Base-by-base conservation (phyloP, 345 rosid genomes). In the Xanthoceras sorbifolium region DNA sequence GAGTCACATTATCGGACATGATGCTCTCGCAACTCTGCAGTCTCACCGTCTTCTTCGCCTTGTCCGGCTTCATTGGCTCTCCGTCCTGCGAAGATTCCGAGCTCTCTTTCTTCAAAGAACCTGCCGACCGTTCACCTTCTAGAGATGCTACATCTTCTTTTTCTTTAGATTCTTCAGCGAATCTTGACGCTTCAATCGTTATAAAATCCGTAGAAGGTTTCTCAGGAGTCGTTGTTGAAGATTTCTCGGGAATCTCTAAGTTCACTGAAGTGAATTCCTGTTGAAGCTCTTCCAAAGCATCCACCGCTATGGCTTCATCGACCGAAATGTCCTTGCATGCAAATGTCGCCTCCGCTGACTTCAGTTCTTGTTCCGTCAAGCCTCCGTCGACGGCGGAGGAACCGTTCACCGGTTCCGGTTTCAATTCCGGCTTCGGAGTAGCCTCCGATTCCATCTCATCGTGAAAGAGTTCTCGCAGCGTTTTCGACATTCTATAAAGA, bases 21-120 rank as follows among this genome's bases (percentile, higher is more conserved):
- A 22, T 22, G 32, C 25, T 36, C 11, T 78, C 81, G 32, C 8
- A 36, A 60, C 50, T 25, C 74, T 73, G 81, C 38, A 66, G 20
- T 61, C 44, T 73, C 72, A 71, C 73, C 25, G 71, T 40, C 78
- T 72, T 76, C 67, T 66, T 69, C 69, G 2, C 64, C 73, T 60
- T 68, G 71, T 50, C 80, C 44, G 55, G 28, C 62, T 72, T 75
- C 73, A 73, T 32, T 18, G 71, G 62, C 46, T 76, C 82, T 31
- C 54, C 52, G 10, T 17, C n/a, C 55, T 80, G 28, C 23, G 9
- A 34, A 22, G 76, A 70, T 38, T 61, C 65, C 18, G 54, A 20
- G 59, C 44, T 28, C 28, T 68, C 59, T 63, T 67, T 38, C 66
- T 63, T 65, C 67, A 65, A 23, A 64, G 40, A 29, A 28, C 11